Evolutionary conservation across 2,329 filamentous ascomycete species (phyloP), one percentile per base, ranked within the genome.

Genomic region (Neofusicoccum laricinum): DNA sequence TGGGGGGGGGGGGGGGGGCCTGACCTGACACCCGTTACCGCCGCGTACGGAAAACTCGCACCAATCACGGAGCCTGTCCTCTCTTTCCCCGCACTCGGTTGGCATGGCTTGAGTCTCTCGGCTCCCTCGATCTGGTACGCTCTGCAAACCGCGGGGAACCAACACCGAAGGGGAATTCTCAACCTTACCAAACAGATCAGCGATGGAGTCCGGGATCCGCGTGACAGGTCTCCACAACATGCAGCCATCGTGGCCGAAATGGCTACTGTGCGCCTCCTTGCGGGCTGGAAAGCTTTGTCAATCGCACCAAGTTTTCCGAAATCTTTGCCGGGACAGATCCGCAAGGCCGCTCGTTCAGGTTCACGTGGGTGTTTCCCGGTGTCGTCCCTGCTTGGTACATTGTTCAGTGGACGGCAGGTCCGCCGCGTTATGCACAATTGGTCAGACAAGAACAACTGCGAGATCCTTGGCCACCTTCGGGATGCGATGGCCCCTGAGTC

Each of bases 401-500:
- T 15, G 32, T 3, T 17, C 5, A 32, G n/a, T 6, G 25, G 25
- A 30, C 7, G 25, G 25, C 7, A 30, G 4, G 68, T 77, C 55
- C 73, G 75, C 8, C 71, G 72, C 59, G 72, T 75, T 58, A 69
- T 75, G 66, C 72, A 75, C 57, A 71, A 75, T 58, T 74, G 71
- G 70, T 70, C 70, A 58, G 71, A 75, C 66, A 71, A 70, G 61
- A 71, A 76, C 63, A 70, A 64, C 38, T 49, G 70, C 3, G 58
- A 69, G 50, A 76, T 77, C 49, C 72, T 80, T 36, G 67, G 67
- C 12, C 71, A 76, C 10, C 65, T 78, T 6, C 66, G 65, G 1
- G 65, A 69, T 0, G 78, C 78, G 2, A 72, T 80, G 69, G 69
- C 65, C 2, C 62, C 68, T 1, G 72, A 75, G 3, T 80, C 78